A percentile compares a stretch with the other conserved stretches of the same genome.
Evolutionary conservation across 2,329 filamentous ascomycete genomes (phyloP).

Genomic region (Phialemonium atrogriseum): DNA sequence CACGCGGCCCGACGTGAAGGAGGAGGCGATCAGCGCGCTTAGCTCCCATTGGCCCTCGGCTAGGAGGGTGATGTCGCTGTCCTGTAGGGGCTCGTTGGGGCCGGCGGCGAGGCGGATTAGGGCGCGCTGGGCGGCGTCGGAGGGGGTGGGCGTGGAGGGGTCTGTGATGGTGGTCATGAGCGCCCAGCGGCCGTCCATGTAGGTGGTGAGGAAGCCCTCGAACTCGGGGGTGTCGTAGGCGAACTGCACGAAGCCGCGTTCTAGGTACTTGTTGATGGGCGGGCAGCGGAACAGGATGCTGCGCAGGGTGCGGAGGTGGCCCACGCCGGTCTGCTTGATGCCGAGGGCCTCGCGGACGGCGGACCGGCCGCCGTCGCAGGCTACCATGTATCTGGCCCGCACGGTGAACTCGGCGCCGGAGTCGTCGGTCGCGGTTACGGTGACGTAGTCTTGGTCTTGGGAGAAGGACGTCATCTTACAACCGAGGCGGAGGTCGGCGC

Average conservation of each 20-base stretch:
- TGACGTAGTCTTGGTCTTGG: background rate
- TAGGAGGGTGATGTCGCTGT: too few species aligned
- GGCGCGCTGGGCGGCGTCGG: too few species aligned
- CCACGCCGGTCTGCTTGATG: background rate
- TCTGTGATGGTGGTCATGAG: slow-evolving; percentile 6
- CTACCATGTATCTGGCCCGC: background rate
- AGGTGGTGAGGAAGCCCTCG: slow-evolving; percentile 16
- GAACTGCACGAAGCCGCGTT: slow-evolving; percentile 23
- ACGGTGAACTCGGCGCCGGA: background rate
- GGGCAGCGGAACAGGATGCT: slow-evolving; percentile 11
- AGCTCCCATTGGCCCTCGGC: slow-evolving; percentile 15
- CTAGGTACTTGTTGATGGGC: slow-evolving; percentile 16
- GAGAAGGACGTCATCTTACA: too few species aligned
- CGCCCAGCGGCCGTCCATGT: slow-evolving; percentile 15
- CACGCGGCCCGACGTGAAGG: background rate
- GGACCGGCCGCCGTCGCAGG: background rate
- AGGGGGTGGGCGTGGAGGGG: background rate
- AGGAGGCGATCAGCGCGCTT: slow-evolving; percentile 13
- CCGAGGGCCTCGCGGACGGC: background rate
- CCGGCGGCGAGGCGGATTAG: background rate
- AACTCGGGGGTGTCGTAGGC: slow-evolving; percentile 19
- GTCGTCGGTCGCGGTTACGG: background rate
- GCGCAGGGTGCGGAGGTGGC: background rate
- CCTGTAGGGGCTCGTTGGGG: background rate
- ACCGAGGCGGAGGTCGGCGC: too few species aligned